Base-by-base conservation (phyloP, 2,329 filamentous ascomycete species). In the Furcasterigmium sp. region DNA sequence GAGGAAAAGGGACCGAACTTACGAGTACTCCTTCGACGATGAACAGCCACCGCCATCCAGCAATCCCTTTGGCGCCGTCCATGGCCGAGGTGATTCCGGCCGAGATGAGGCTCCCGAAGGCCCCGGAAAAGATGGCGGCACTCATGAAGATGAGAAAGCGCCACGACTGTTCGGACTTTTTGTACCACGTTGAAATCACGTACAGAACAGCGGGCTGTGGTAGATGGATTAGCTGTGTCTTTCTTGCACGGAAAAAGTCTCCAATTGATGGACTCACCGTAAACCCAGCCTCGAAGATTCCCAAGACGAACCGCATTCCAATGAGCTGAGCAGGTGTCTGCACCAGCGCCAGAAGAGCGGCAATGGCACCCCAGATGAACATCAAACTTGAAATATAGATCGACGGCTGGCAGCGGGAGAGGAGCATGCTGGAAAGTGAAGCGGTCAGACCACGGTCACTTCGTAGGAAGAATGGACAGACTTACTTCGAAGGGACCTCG, bases 161-260 rank as follows among this genome's bases (percentile, higher is more conserved):
- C 43, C 51, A 56, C 17, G 48, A 51, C 49, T 61, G 58, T 37
- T 61, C 59, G 1, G 46, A 47, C n/a, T 51, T 50, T 46, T 60
- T 58, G 43, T 87, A 88, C 83, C 84, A 87, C 47, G 78, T 84
- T 0, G 76, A 81, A 0, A 87, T 67, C 47, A 84, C 80, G 61
- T 74, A 43, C 56, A 76, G 49, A 61, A 85, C 73, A 8, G 78
- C 79, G 0, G 77, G 77, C 23, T 26, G 23, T 26, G 23, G 11
- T 7, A 26, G 23, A 26, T 26, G 7, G 11, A 7, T 26, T 26
- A 26, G 23, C 23, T 26, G 7, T 11, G 11, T 11, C 23, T 7
- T 26, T 7, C 23, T 11, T 11, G 23, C 7, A 26, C 23, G 23
- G 11, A 26, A 26, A 26, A 11, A 26, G 23, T 26, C n/a, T n/a